A percentile compares a stretch with the other conserved stretches of the same genome.
Conservation (phyloP, 2,329 filamentous ascomycete species). For the Cercospora zeina region DNA sequence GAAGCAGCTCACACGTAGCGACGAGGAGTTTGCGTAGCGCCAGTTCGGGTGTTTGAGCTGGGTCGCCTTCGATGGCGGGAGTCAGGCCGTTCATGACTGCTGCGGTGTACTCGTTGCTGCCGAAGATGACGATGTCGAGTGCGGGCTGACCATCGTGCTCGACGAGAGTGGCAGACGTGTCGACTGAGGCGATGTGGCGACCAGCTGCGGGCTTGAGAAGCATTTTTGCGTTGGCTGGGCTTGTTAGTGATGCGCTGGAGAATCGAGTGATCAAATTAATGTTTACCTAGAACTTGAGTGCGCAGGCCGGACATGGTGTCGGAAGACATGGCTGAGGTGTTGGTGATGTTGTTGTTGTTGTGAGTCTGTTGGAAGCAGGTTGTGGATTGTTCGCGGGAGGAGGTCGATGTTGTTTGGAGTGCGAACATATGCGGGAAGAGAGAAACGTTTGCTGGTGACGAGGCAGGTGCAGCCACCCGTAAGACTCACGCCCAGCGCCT, state of each 20-base stretch:
- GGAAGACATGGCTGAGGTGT: slow-evolving; percentile 17
- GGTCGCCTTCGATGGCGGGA: slow-evolving; percentile 32
- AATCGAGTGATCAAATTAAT: neutral
- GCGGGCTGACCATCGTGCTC: neutral
- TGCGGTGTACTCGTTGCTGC: slow-evolving; percentile 25
- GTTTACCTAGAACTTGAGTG: slow-evolving; percentile 28
- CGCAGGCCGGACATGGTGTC: slow-evolving; percentile 27
- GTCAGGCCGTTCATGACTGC: slow-evolving; percentile 28
- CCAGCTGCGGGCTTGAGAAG: slow-evolving; percentile 22
- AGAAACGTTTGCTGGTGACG: neutral
- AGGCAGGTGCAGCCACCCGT: slow-evolving; percentile 3
- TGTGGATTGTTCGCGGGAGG: neutral
- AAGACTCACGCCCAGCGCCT: neutral
- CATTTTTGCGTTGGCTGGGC: slow-evolving; percentile 30
- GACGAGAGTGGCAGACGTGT: slow-evolving; percentile 17
- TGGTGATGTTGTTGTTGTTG: slow-evolving; percentile 11
- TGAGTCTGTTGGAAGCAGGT: neutral
- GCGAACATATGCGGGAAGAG: neutral
- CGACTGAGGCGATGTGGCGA: slow-evolving; percentile 8
- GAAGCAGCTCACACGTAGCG: slow-evolving; percentile 33
- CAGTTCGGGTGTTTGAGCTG: slow-evolving; percentile 24
- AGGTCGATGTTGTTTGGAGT: neutral
- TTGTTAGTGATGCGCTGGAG: slow-evolving; percentile 9
- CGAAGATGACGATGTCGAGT: slow-evolving; percentile 32
- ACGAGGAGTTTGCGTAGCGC: slow-evolving; percentile 32